Evolutionary conservation across 257 asterid genomes (phyloP).

Genomic region (Dorcoceras hygrometricum): DNA sequence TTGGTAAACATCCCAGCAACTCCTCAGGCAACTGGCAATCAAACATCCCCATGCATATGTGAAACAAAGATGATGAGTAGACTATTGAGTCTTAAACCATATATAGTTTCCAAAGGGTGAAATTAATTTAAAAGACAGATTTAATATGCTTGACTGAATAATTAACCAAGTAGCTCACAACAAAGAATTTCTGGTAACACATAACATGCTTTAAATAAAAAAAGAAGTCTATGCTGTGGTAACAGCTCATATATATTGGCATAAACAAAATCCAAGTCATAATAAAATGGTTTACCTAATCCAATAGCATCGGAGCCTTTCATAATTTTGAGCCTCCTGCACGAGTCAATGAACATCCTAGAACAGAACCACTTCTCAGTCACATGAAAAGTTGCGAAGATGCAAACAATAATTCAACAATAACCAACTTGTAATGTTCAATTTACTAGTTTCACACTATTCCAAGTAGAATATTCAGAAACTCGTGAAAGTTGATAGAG

Average conservation of each 20-base stretch:
- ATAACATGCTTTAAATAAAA: not conserved
- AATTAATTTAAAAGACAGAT: too few relatives aligned
- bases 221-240: not conserved
- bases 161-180: not conserved
- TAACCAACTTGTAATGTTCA: too few relatives aligned
- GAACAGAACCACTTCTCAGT: conserved; percentile 15
- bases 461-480: not conserved
- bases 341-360: conserved; percentile 70
- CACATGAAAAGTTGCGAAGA: not conserved
- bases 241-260: not conserved
- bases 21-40: not conserved
- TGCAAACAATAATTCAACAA: too few relatives aligned
- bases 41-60: not conserved
- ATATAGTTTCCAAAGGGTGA: not conserved
- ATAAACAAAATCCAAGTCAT: not conserved
- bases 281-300: conserved; percentile 42
- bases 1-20: not conserved
- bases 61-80: not conserved
- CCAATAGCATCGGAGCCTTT: conserved; percentile 85
- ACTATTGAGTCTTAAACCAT: not conserved
- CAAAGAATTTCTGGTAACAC: not conserved
- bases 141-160: not conserved
- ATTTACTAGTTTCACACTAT: not conserved
- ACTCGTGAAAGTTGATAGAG: not conserved
- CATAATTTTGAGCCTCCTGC: conserved; percentile 78